phyloP scores from a whole-genome alignment of 495 filamentous ascomycete species.

The Neurospora sp. region DNA sequence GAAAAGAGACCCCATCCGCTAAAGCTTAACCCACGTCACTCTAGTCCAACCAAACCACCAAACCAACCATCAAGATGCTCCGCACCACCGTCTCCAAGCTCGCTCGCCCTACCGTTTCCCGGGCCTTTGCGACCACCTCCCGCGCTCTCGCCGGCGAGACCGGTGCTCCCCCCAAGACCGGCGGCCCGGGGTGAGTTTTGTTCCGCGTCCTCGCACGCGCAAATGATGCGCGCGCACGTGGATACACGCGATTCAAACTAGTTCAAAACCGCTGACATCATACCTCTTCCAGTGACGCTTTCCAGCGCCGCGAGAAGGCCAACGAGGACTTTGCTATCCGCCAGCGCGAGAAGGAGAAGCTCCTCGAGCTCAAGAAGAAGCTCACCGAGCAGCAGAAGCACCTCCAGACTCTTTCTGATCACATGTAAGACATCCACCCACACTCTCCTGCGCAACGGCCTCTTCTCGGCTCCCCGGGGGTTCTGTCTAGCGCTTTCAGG shows the following conservation, averaged over 20 bases:
- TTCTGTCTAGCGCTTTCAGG: no score
- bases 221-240: not conserved
- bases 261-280: not conserved
- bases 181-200: conserved; percentile 33
- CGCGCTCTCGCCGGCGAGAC: conserved; percentile 60
- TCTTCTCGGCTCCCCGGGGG: no score
- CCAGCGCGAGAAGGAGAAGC: conserved; percentile 80
- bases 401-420: conserved; percentile 69
- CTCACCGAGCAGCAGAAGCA: conserved; percentile 69
- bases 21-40: not conserved
- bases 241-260: not conserved
- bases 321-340: conserved; percentile 74
- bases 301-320: conserved; percentile 83
- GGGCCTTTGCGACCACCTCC: conserved; percentile 51
- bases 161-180: conserved; percentile 46
- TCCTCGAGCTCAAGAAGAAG: conserved; percentile 62
- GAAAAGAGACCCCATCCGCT: not conserved
- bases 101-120: conserved; percentile 39
- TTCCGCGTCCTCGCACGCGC: not conserved
- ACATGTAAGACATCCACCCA: no score
- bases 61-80: conserved; percentile 42
- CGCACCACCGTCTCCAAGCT: conserved; percentile 53
- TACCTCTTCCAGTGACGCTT: conserved; percentile 56
- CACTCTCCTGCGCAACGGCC: no score
- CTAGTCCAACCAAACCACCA: not conserved